Evolutionary conservation across 768 basidiomycete species (phyloP), one percentile per base, ranked within the genome.

Genomic region (Auricularia heimuer): DNA sequence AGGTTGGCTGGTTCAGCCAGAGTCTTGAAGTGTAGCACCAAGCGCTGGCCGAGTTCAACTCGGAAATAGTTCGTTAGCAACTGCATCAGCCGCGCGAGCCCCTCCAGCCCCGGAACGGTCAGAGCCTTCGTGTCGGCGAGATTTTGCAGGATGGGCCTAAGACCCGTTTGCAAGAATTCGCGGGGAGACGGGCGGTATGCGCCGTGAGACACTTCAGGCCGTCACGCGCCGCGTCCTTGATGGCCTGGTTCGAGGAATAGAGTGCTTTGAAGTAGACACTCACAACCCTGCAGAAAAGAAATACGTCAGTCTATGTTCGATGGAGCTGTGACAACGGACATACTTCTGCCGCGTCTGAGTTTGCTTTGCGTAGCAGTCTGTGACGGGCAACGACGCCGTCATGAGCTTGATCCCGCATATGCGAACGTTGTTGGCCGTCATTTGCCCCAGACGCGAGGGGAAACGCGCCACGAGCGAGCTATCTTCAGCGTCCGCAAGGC

Each of bases 31-130:
- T 99, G 97, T 70, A 98, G 97, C 24, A 99, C 80, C 6, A 99
- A 85, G 76, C 99, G 99, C 74, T 92, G 85, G 0, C 97, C 97
- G 66, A 99, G 98, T 78, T 99, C 97, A 18, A 99, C 96, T 75
- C 98, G 98, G 86, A 99, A 99, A 77, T 99, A 98, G 74, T 98
- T 98, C 45, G 94, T 97, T 64, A 99, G 77, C 6, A 99, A 83
- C 74, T 97, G 94, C 61, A 99, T 80, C 61, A 99, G 82, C 12
- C 96, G 87, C 12, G 95, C 96, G 29, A 99, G 80, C 3, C 97
- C 97, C 74, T 99, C 94, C 64, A 96, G 74, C 10, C 95, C 95
- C 3, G 91, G 84, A 33, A 97, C 90, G 6, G 93, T 94, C 39
- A 99, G 82, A 42, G 93, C 86, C 72, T 95, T 95, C 44, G 95